Evolutionary conservation across 2,329 filamentous ascomycete species (phyloP).

Genomic region (Exophiala mesophila): DNA sequence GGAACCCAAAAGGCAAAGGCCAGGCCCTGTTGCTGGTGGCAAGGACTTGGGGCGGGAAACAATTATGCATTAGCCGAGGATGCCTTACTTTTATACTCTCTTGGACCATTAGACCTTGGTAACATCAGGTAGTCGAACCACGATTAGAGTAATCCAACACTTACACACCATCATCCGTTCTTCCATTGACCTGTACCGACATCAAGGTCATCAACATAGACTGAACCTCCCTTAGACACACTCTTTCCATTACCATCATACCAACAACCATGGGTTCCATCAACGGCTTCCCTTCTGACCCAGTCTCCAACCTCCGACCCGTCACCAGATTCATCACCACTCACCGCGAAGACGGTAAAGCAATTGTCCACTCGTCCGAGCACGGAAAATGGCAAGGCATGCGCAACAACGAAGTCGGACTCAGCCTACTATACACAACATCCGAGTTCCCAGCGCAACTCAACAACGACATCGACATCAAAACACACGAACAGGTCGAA

Average conservation of each 20-base stretch:
- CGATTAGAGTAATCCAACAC: no score
- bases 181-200: no score
- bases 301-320: conserved; percentile 3
- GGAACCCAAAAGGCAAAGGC: no score
- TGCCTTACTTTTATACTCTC: no score
- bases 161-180: no score
- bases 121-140: no score
- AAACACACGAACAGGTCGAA: background rate
- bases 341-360: conserved; percentile 13
- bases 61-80: no score
- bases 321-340: conserved; percentile 16
- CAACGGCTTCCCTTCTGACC: conserved; percentile 8
- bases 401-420: background rate
- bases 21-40: no score
- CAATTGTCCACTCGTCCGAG: background rate
- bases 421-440: background rate
- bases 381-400: background rate
- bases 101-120: no score
- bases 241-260: conserved; percentile 1
- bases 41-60: no score
- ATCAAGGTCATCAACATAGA: no score
- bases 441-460: background rate
- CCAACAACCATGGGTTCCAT: conserved; percentile 6
- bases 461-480: background rate
- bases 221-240: background rate